Percentiles rank a stretch among this genome's conserved stretches.
Conservation (phyloP, 805 yeast genomes). For the Myxozyma mucilagina region DNA sequence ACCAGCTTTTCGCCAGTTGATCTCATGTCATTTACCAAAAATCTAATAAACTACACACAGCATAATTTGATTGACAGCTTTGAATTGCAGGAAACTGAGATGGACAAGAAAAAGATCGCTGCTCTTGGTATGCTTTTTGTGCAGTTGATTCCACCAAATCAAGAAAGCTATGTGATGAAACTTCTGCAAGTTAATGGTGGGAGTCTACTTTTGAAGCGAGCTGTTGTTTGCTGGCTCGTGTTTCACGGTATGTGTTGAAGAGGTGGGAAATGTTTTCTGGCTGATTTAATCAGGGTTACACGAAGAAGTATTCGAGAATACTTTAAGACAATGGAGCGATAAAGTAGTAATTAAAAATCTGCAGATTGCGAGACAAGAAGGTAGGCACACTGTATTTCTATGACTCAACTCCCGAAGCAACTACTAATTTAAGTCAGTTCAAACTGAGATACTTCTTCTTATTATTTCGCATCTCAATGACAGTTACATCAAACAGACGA, state of each 20-base stretch:
- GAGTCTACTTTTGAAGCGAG: conserved; percentile 1
- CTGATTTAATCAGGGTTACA: conserved; percentile 6
- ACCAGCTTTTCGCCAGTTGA: conserved; percentile 3
- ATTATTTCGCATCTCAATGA: conserved; percentile 14
- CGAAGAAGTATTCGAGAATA: conserved; percentile 15
- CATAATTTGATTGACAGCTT: not conserved
- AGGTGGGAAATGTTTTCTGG: not conserved
- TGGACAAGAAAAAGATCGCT: not conserved
- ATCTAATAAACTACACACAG: conserved; percentile 9
- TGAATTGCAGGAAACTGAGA: not conserved
- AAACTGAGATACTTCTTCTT: conserved; percentile 13
- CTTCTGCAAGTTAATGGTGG: conserved; percentile 1
- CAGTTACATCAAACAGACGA: not conserved
- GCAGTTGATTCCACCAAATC: conserved; percentile 3
- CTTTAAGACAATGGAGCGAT: conserved; percentile 21
- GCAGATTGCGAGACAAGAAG: conserved; percentile 20
- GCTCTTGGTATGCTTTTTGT: conserved; percentile 6
- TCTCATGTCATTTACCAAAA: conserved; percentile 1
- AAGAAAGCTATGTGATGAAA: conserved; percentile 5
- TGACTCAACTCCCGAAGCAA: not conserved
- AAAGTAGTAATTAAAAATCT: conserved; percentile 12
- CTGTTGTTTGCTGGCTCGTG: conserved; percentile 19
- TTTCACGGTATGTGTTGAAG: conserved; percentile 4
- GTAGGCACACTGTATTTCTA: not conserved
- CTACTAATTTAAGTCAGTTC: not conserved